Evolutionary conservation across 805 yeast species (phyloP), one percentile per base, ranked within the genome.

Genomic region (Maudiozyma barnettii): DNA sequence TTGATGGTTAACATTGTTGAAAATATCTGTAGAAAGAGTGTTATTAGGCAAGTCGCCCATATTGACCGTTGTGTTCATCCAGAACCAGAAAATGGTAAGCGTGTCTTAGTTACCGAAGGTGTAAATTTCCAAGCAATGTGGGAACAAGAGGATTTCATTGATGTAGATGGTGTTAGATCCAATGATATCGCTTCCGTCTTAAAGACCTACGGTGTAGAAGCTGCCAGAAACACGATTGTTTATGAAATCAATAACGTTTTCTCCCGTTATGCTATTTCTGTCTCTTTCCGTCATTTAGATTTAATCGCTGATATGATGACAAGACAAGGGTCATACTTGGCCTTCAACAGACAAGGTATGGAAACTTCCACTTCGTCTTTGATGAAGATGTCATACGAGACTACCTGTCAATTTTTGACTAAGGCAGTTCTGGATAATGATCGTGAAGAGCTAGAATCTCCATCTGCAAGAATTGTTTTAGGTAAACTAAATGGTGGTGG

Each of bases 291-390:
- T 67, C 99, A 93, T 72, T 79, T 93, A 70, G 99, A 93, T 64
- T 79, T 93, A 66, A 83, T 93, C 67, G 99, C 95, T 54, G 99
- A 93, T 68, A 86, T 87, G 88, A 93, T 93, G 99, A 93, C 99
- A 5, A 81, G 99, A 69, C 98, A 93, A 69, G 99, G 99, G 61
- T 79, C 95, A 2, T 93, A 90, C 64, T 71, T 91, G 64, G 96
- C 99, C 22, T 93, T 93, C 75, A 90, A 88, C 69, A 86, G 99
- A 75, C 96, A 88, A 71, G 99, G 99, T 68, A 90, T 95, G 65
- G 98, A 93, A 66, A 78, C 95, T 1, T 79, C 93, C 13, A 89
- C 97, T 1, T 90, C 98, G 7, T 85, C 98, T 16, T 87, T 93
- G 74, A 84, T 88, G 90, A 93, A 93, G 74, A 93, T 93, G 99